phyloP scores from a whole-genome alignment of 805 yeast genomes.

The Dipodascopsis uninucleata region DNA sequence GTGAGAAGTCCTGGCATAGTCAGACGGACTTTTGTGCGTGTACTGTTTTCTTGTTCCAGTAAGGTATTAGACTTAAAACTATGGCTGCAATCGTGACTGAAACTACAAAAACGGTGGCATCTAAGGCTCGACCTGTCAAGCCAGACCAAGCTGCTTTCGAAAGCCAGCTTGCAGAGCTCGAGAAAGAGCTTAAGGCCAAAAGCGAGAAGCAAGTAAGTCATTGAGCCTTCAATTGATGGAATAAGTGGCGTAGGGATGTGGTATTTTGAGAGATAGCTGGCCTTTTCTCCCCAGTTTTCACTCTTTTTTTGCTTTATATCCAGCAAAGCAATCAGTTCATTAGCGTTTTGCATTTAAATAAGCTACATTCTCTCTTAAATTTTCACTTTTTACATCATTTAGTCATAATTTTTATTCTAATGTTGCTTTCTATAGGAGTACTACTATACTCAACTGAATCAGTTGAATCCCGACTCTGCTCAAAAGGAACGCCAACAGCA shows the following conservation, averaged over 20 bases:
- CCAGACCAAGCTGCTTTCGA: constrained; percentile 29
- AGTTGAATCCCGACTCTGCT: constrained; percentile 17
- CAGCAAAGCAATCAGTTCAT: background rate
- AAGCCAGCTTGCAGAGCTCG: constrained; percentile 21
- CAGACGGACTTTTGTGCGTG: background rate
- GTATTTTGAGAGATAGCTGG: background rate
- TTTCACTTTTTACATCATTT: background rate
- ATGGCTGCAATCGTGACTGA: no score
- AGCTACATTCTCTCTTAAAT: background rate
- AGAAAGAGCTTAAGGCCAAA: constrained; percentile 28
- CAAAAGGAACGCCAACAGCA: constrained; percentile 21
- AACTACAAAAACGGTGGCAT: no score
- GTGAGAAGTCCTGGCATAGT: background rate
- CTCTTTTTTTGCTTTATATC: background rate
- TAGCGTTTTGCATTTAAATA: background rate
- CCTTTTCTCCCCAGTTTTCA: no score
- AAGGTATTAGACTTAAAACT: no score
- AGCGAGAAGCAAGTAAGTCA: constrained; percentile 24
- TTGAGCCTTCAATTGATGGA: background rate
- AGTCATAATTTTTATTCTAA: background rate
- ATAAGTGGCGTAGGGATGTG: background rate
- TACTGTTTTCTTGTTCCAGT: no score
- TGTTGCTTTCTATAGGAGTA: constrained; percentile 9
- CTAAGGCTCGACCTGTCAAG: constrained; percentile 17
- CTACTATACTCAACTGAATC: constrained; percentile 21